phyloP scores from a whole-genome alignment of 768 basidiomycete genomes.

The Hericium alpestre region DNA sequence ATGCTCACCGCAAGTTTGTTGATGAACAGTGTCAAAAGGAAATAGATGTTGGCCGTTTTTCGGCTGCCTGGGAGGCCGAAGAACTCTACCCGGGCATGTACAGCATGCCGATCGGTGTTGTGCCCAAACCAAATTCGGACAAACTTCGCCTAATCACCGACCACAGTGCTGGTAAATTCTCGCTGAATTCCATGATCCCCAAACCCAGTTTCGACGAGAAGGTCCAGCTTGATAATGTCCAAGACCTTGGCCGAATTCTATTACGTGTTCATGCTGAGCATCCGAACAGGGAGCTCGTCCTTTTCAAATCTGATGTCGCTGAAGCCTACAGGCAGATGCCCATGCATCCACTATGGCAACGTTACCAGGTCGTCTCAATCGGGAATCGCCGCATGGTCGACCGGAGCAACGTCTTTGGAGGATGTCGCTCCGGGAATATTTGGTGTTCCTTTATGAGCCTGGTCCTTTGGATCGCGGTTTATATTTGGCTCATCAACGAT shows the following conservation, averaged over 20 bases:
- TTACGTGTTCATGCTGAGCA: background rate
- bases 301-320: background rate
- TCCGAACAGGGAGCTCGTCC: background rate
- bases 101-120: slow-evolving; percentile 25
- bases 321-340: background rate
- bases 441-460: slow-evolving; percentile 16
- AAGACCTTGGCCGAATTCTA: background rate
- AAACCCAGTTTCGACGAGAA: slow-evolving; percentile 1
- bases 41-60: slow-evolving; percentile 12
- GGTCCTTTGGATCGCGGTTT: slow-evolving; percentile 27
- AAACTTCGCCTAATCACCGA: slow-evolving; percentile 24
- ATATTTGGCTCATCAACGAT: slow-evolving; percentile 9
- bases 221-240: background rate
- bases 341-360: background rate
- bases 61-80: slow-evolving; percentile 19
- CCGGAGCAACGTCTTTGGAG: background rate
- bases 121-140: slow-evolving; percentile 22
- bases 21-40: slow-evolving; percentile 10
- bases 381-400: background rate
- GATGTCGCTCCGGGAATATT: background rate
- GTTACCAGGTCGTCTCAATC: background rate
- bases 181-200: slow-evolving; percentile 28
- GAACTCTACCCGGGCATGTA: slow-evolving; percentile 35
- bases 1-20: background rate
- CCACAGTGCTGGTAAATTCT: slow-evolving; percentile 24